A percentile compares a stretch with the other conserved stretches of the same genome.
Conservation (phyloP, 495 filamentous ascomycete genomes). For the Hypomontagnella monticulosa region DNA sequence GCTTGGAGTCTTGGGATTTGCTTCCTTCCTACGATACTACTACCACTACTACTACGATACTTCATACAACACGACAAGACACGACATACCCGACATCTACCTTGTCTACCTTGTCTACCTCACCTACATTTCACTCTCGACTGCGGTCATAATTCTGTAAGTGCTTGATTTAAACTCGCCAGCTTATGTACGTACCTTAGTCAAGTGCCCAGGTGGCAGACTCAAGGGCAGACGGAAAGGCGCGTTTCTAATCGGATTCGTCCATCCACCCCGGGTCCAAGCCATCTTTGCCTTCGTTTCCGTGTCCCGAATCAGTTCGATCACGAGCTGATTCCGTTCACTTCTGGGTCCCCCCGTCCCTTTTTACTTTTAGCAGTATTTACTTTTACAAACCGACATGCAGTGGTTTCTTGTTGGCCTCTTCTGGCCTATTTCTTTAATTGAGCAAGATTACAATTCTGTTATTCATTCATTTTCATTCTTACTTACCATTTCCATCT, state of each 20-base stretch:
- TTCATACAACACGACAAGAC: conserved; percentile 20
- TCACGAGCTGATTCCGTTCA: not conserved
- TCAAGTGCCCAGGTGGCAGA: conserved; percentile 22
- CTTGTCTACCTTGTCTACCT: no score
- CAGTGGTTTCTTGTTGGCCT: no score
- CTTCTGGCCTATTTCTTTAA: no score
- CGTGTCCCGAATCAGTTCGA: not conserved
- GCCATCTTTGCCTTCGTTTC: conserved; percentile 6
- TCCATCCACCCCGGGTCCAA: conserved; percentile 14
- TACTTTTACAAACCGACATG: no score
- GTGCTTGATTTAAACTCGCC: conserved; percentile 21
- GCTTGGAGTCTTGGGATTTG: conserved; percentile 6
- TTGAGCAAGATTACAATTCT: no score
- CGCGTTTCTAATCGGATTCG: conserved; percentile 27
- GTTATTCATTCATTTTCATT: no score
- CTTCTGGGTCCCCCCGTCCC: not conserved
- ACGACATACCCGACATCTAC: not conserved
- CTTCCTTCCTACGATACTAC: conserved; percentile 22
- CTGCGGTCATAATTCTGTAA: conserved; percentile 37
- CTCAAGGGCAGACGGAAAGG: conserved; percentile 8
- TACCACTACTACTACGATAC: not conserved
- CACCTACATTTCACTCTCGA: not conserved
- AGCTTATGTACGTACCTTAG: conserved; percentile 40
- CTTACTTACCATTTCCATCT: no score
- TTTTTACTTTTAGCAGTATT: no score